phyloP scores from a whole-genome alignment of 2,329 filamentous ascomycete genomes.

The Cyphellophora europaea region DNA sequence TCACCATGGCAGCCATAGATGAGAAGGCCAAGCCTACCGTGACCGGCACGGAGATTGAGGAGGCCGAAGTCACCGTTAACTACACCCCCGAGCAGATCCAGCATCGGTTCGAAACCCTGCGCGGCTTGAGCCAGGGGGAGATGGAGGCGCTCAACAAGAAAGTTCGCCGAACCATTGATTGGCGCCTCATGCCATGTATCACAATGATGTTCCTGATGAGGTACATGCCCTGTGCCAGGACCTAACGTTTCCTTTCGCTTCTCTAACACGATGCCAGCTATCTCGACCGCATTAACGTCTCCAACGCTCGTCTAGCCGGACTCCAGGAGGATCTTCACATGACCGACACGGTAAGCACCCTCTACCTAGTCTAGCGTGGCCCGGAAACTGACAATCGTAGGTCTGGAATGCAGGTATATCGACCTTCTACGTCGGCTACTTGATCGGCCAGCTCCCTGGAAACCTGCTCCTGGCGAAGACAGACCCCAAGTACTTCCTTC shows the following conservation, averaged over 20 bases:
- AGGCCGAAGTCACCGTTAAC: neutral
- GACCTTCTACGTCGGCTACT: conserved; percentile 10
- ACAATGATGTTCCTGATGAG: conserved; percentile 5
- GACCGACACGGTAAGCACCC: conserved; percentile 21
- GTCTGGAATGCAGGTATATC: conserved; percentile 34
- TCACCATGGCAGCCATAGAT: neutral
- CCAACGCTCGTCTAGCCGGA: conserved; percentile 30
- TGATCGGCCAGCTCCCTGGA: conserved; percentile 20
- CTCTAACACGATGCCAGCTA: conserved; percentile 21
- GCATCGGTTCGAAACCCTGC: conserved; percentile 3
- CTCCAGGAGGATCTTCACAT: conserved; percentile 29
- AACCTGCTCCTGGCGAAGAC: conserved; percentile 22
- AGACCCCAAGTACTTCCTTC: conserved; percentile 22
- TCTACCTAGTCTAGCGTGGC: too few relatives aligned
- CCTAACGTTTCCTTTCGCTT: neutral
- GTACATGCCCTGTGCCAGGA: neutral
- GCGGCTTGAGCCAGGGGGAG: conserved; percentile 2
- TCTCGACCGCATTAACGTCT: conserved; percentile 32
- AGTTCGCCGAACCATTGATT: conserved; percentile 1
- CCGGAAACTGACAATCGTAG: too few relatives aligned
- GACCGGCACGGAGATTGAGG: neutral
- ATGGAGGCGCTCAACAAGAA: conserved; percentile 4
- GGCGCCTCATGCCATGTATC: conserved; percentile 3
- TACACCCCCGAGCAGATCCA: conserved; percentile 2
- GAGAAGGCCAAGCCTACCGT: neutral